Base-by-base conservation (phyloP, 495 filamentous ascomycete genomes). In the Lasiosphaeria ovina region DNA sequence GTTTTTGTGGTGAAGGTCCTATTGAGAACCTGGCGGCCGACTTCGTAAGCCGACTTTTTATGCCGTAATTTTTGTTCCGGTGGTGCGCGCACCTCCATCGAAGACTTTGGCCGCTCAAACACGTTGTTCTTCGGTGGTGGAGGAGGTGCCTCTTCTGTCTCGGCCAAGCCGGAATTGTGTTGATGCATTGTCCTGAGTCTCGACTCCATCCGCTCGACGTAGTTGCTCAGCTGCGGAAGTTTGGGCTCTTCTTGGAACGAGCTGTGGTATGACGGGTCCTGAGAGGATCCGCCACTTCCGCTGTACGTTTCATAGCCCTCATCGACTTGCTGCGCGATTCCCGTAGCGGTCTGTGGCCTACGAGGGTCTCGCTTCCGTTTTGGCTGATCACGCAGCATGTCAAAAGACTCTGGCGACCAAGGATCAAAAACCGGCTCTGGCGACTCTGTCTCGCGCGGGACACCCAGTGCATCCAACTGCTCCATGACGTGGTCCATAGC, bases 401-500 rank as follows among this genome's bases (percentile, higher is more conserved):
- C 87, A 68, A 93, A 97, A 6, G 87, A 89, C 66, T 96, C 91
- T 2, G 90, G 92, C 2, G 92, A 94, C 94, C 94, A 98, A 11
- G 92, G 89, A 71, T 91, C 87, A 24, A 86, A 76, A 35, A 82
- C 81, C 35, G 72, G 70, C 60, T 86, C 82, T 14, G 84, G 82
- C 17, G 76, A 76, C 17, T 77, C 74, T 32, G 72, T 73, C 44
- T 81, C 77, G 62, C 78, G 77, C 35, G 83, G 77, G 64, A 89
- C 79, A 16, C 86, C 88, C 86, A 99, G 91, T 63, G 91, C 91
- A 70, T 98, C 85, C 54, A 99, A 75, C 36, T 94, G 96, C 60
- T 92, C 92, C 86, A 98, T 98, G 11, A 99, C 92, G 76, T 95
- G 94, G 68, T 97, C 93, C 93, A 98, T 98, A 0, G 94, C 94